Evolutionary conservation across 1,139 yeast genomes (phyloP), one percentile per base, ranked within the genome.

Genomic region (Yamadazyma epiphylla): DNA sequence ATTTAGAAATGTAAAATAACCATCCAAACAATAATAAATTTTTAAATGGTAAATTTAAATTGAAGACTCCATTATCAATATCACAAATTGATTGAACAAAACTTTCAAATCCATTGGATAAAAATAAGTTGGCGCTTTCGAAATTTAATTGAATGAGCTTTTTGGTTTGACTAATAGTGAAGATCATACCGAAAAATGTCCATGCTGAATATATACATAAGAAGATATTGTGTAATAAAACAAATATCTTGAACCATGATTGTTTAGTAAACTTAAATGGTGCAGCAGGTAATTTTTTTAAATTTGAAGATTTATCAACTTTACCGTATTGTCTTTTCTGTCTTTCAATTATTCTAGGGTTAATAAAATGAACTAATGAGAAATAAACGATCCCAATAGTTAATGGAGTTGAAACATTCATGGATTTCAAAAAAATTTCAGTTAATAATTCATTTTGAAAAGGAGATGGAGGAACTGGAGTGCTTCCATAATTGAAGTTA

Each of bases 1-100:
- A 81, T 58, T 81, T 81, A 42, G 86, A 77, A 26, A 81, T 55
- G 53, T 81, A 81, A 51, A 81, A 81, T 65, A 79, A 70, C 63
- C 74, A 81, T 9, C 85, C 85, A 49, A 65, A 79, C 43, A 73
- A 65, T 23, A 42, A 26, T 19, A 43, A 38, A 17, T 31, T 42
- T 15, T 33, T 37, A 25, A 42, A 41, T 4, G 48, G 47, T 29
- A 43, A 37, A 27, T 73, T 64, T 45, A 81, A 66, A 32, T 83
- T 82, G 70, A 84, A 80, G 32, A 81, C 64, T 5, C 87, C 86
- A 41, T 71, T 70, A 29, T 75, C 68, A 27, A 67, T 50, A 49
- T 79, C 82, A 52, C 89, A 81, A 25, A 80, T 67, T 3, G 80
- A 55, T 45, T 78, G 75, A 74, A 84, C 79, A 36, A 55, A 48